Conservation (phyloP, 306 rosid species). For the Leucaena leucocephala region DNA sequence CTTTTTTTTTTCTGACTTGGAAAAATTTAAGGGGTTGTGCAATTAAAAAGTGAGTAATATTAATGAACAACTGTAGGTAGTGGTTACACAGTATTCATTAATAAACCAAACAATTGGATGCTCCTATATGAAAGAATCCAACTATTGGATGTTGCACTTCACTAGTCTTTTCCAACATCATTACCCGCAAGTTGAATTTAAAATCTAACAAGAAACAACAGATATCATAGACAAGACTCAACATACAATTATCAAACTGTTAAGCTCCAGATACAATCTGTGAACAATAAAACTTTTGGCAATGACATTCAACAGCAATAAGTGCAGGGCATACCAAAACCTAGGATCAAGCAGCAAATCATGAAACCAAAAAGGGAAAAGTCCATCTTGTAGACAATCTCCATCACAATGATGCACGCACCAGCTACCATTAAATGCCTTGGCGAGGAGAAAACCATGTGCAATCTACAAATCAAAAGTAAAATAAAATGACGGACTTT, state of each 20-base stretch:
- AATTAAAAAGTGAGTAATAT: neutral
- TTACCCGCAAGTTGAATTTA: constrained; percentile 4
- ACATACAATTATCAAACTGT: constrained; percentile 15
- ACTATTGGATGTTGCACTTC: constrained; percentile 2
- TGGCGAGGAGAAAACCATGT: constrained; percentile 97
- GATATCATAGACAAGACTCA: neutral
- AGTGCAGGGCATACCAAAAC: constrained; percentile 71
- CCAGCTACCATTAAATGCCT: constrained; percentile 90
- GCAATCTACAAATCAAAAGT: constrained; percentile 66
- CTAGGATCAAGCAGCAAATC: constrained; percentile 84
- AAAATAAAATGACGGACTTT: constrained; percentile 17
- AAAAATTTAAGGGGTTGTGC: constrained; percentile 5
- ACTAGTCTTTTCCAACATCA: constrained; percentile 16
- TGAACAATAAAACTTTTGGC: constrained; percentile 2
- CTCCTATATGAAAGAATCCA: neutral
- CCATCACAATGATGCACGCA: constrained; percentile 84
- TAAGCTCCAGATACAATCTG: constrained; percentile 18
- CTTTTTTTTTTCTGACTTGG: neutral
- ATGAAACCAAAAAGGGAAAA: constrained; percentile 81
- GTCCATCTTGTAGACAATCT: constrained; percentile 81
- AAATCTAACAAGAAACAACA: neutral
- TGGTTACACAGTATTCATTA: neutral
- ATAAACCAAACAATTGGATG: neutral
- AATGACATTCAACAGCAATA: constrained; percentile 23
- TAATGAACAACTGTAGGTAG: constrained; percentile 1